phyloP scores from a whole-genome alignment of 2,329 filamentous ascomycete species.

The Dothistroma pini region DNA sequence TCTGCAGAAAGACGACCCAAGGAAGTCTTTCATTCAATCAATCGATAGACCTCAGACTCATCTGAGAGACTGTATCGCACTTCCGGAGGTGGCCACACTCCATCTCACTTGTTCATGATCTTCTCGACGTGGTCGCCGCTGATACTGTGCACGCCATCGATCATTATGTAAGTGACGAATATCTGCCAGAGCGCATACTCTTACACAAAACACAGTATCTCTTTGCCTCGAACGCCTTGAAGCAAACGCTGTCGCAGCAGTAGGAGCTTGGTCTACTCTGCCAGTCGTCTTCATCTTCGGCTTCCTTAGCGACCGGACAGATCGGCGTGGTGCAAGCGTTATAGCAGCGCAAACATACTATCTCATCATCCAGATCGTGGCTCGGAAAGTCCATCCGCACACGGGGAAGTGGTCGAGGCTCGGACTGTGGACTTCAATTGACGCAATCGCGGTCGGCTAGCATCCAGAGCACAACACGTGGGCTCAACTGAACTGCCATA shows the following conservation, averaged over 20 bases:
- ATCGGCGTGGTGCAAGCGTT: constrained; percentile 44
- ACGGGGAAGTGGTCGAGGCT: constrained; percentile 49
- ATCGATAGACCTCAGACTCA: neutral
- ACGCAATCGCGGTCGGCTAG: constrained; percentile 52
- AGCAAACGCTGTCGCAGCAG: constrained; percentile 48
- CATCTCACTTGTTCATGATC: constrained; percentile 32
- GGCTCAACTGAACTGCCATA: constrained; percentile 44
- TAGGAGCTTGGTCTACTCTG: constrained; percentile 44
- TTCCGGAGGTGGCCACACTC: neutral
- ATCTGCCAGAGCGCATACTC: neutral
- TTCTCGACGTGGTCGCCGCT: constrained; percentile 54
- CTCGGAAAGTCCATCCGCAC: constrained; percentile 41
- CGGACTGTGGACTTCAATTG: constrained; percentile 52
- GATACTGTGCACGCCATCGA: constrained; percentile 51
- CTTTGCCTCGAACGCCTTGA: constrained; percentile 46
- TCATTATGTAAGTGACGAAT: constrained; percentile 22
- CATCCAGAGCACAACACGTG: constrained; percentile 54
- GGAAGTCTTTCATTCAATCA: neutral
- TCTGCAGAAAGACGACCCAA: too few species aligned
- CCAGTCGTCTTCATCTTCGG: constrained; percentile 49
- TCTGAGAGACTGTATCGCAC: neutral
- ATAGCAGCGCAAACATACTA: constrained; percentile 47
- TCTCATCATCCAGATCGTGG: constrained; percentile 43
- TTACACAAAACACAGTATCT: neutral
- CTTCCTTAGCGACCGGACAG: constrained; percentile 47